A percentile compares a stretch with the other conserved stretches of the same genome.
Conservation (phyloP, 345 rosid genomes). For the Rhodomyrtus tomentosa region DNA sequence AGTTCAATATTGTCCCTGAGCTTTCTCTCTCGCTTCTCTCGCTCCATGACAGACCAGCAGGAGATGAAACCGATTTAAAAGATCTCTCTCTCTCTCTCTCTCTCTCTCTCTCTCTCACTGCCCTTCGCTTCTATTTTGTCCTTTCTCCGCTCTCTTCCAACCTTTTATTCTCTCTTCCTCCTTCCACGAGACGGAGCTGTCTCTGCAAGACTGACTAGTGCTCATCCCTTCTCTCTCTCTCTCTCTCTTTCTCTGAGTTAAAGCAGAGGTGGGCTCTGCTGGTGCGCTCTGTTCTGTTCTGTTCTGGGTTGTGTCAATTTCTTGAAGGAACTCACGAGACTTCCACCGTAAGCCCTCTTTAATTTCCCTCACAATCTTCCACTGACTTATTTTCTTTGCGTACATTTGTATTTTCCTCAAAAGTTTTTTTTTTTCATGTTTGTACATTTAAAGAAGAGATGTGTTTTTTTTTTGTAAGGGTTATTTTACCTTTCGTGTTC, state of each 20-base stretch:
- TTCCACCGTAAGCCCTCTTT: not conserved
- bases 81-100: not conserved
- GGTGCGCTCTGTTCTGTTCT: not conserved
- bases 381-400: not conserved
- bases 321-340: slow-evolving; percentile 32
- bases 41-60: not conserved
- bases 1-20: not conserved
- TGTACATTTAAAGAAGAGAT: not conserved
- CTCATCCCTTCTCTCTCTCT: not conserved
- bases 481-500: too few relatives aligned
- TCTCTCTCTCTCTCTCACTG: not conserved
- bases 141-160: not conserved
- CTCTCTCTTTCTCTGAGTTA: not conserved
- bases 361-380: not conserved
- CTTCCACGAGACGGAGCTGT: not conserved
- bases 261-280: not conserved
- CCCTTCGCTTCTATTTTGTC: slow-evolving; percentile 8
- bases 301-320: not conserved
- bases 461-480: too few relatives aligned
- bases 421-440: not conserved
- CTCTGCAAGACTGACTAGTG: not conserved
- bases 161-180: not conserved
- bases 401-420: not conserved
- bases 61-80: not conserved
- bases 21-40: not conserved